Conservation (phyloP, 805 yeast genomes). For the Candida ascalaphidarum region DNA sequence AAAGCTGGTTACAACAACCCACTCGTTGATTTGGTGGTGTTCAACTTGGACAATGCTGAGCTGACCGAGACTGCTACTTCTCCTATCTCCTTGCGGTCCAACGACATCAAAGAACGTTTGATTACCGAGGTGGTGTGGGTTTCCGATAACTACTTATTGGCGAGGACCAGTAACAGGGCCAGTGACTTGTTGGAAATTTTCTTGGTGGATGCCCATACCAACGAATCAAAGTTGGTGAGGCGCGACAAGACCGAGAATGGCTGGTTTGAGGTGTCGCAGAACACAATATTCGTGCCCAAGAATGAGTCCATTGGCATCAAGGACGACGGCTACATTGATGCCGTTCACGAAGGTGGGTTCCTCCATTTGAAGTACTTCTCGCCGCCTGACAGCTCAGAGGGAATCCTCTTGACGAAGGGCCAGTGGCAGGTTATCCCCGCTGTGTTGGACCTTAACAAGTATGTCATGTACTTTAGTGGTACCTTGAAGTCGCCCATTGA, state of each 20-base stretch:
- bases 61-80: slow-evolving; percentile 3
- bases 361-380: slow-evolving; percentile 80
- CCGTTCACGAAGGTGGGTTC: slow-evolving; percentile 50
- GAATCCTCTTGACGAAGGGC: slow-evolving; percentile 55
- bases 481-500: slow-evolving; percentile 76
- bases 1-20: slow-evolving; percentile 81
- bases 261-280: slow-evolving; percentile 46
- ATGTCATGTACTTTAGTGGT: slow-evolving; percentile 53
- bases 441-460: slow-evolving; percentile 45
- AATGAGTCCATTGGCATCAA: slow-evolving; percentile 24
- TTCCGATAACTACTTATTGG: slow-evolving; percentile 35
- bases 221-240: slow-evolving; percentile 30
- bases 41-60: no score
- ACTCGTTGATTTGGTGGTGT: slow-evolving; percentile 28
- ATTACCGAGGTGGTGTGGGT: slow-evolving; percentile 61
- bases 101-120: slow-evolving; percentile 34
- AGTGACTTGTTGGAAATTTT: slow-evolving; percentile 49
- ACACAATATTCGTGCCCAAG: slow-evolving; percentile 26
- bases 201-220: slow-evolving; percentile 23
- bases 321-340: slow-evolving; percentile 70
- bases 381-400: slow-evolving; percentile 45
- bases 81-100: slow-evolving; percentile 2
- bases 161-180: slow-evolving; percentile 56
- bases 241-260: slow-evolving; percentile 41
- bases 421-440: slow-evolving; percentile 79